Evolutionary conservation across 2,329 filamentous ascomycete species (phyloP).

Genomic region (Mycosphaerella arachidis): DNA sequence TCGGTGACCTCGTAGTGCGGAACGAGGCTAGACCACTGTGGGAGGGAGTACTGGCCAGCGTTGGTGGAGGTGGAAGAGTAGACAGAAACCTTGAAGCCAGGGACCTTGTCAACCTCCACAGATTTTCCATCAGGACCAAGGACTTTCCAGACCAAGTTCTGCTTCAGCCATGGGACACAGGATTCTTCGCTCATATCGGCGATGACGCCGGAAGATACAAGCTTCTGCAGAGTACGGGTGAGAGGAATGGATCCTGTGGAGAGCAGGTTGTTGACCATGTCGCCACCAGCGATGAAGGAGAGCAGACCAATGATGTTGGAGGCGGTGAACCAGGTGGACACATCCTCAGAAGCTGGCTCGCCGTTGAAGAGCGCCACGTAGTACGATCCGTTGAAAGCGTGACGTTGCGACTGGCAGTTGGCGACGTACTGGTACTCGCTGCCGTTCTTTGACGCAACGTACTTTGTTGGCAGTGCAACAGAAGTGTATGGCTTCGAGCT

Average conservation of each 20-base stretch:
- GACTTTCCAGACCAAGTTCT: slow-evolving; percentile 35
- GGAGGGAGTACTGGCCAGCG: slow-evolving; percentile 15
- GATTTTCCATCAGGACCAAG: slow-evolving; percentile 30
- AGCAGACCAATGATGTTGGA: slow-evolving; percentile 59
- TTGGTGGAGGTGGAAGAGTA: slow-evolving; percentile 34
- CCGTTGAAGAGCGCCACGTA: slow-evolving; percentile 65
- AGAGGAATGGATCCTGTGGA: slow-evolving; percentile 43
- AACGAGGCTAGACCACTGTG: slow-evolving; percentile 23
- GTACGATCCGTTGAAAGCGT: slow-evolving; percentile 59
- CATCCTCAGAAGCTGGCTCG: slow-evolving; percentile 38
- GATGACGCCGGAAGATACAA: slow-evolving; percentile 31
- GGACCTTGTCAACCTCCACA: slow-evolving; percentile 30
- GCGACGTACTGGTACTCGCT: slow-evolving; percentile 62
- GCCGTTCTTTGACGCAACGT: slow-evolving; percentile 25
- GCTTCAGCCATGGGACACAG: slow-evolving; percentile 30
- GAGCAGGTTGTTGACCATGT: slow-evolving; percentile 24
- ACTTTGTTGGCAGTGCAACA: neutral
- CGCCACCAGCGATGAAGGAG: slow-evolving; percentile 39
- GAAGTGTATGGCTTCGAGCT: neutral
- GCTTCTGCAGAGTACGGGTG: slow-evolving; percentile 39
- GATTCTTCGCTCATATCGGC: slow-evolving; percentile 23
- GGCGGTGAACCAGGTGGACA: slow-evolving; percentile 48
- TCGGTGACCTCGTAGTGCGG: slow-evolving; percentile 24
- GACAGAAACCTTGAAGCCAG: slow-evolving; percentile 39
- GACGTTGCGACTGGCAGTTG: slow-evolving; percentile 59